phyloP scores from a whole-genome alignment of 371 early-diverging fungal genomes.

The Mucor irregularis region DNA sequence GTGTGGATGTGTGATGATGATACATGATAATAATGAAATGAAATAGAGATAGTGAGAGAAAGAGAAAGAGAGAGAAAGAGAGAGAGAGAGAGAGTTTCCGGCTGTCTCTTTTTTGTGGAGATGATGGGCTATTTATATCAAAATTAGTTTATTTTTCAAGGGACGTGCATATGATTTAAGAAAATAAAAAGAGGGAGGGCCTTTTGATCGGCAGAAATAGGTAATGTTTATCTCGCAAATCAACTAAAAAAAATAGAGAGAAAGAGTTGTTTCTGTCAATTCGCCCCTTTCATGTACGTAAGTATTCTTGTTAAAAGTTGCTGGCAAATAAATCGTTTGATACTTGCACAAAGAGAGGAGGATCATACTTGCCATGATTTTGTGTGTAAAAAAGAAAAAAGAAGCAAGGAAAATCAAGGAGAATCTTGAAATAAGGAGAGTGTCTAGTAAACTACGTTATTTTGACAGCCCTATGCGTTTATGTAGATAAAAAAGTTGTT shows the following conservation, averaged over 20 bases:
- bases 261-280: too few species aligned
- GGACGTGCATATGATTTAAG: constrained; percentile 14
- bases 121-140: constrained; percentile 6
- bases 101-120: too few species aligned
- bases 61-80: not conserved
- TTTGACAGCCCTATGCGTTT: not conserved
- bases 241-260: too few species aligned
- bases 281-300: too few species aligned
- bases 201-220: constrained; percentile 9
- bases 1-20: not conserved
- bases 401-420: not conserved
- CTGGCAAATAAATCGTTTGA: too few species aligned
- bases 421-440: too few species aligned
- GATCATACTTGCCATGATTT: not conserved
- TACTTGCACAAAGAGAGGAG: not conserved
- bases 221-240: too few species aligned
- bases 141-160: constrained; percentile 5
- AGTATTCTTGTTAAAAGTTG: too few species aligned
- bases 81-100: not conserved
- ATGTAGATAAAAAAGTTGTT: not conserved
- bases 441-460: not conserved
- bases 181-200: too few species aligned
- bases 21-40: not conserved
- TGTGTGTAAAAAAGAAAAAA: not conserved
- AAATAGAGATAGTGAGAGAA: not conserved